Evolutionary conservation across 208 protist genomes (phyloP), one percentile per base, ranked within the genome.

Genomic region (Trypanosoma lewisi): DNA sequence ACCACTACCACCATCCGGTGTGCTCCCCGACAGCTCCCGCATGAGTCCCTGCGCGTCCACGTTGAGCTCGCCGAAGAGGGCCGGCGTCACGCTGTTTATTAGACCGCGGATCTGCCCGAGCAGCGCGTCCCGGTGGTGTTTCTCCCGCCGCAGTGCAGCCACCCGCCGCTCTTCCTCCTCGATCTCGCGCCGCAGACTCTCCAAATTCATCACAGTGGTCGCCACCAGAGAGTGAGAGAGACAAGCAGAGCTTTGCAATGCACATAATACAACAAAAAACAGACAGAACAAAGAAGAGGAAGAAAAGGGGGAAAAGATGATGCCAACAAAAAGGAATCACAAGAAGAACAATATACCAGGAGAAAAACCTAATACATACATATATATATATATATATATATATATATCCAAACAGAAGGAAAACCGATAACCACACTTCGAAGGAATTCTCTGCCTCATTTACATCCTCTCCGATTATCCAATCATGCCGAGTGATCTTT

Each of bases 131-230:
- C 78, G 63, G 42, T 47, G 25, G 12, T 25, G 48, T 28, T 77
- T 73, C 33, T 64, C 37, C 14, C 54, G 52, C 6, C 67, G 56
- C 3, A 83, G 64, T 16, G n/a, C 21, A 1, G 30, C 34, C 47
- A 83, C 69, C 6, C 25, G 58, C 11, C 39, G 37, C 63, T 83
- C 78, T 55, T 80, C 69, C 51, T 31, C 21, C 31, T 65, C 68
- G 21, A 83, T 49, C 33, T 76, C 66, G 19, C 53, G 31, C 25
- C 69, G 69, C 33, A 83, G 58, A 42, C 45, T 16, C 8, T 74
- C 69, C 45, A 60, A 54, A 1, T 54, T 63, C 56, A 62, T 55
- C 2, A 4, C 19, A 1, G 31, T 9, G 5, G 1, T 11, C 27
- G 23, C 27, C 30, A 51, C 28, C 14, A n/a, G n/a, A n/a, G n/a